phyloP scores from a whole-genome alignment of 208 protist genomes.

The Eutreptiella sp. region DNA sequence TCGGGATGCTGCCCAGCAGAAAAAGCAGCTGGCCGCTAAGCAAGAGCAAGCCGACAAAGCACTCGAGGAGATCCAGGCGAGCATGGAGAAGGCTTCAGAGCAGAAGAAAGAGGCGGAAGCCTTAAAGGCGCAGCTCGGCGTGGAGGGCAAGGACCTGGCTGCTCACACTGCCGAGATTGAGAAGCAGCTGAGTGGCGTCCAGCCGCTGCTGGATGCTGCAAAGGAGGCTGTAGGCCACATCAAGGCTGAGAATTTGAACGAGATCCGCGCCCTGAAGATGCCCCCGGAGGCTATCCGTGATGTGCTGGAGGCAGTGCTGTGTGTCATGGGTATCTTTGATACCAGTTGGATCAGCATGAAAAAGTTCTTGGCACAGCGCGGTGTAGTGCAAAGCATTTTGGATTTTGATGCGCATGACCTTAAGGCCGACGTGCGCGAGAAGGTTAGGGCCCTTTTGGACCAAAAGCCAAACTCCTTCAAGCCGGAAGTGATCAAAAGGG shows the following conservation, averaged over 20 bases:
- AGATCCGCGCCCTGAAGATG: conserved; percentile 90
- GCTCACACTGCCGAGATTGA: conserved; percentile 83
- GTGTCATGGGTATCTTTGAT: conserved; percentile 80
- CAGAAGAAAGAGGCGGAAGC: conserved; percentile 87
- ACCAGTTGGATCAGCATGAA: conserved; percentile 88
- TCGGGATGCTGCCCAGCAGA: conserved; percentile 77
- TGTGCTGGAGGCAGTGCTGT: conserved; percentile 90
- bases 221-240: conserved; percentile 85
- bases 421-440: conserved; percentile 44
- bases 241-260: conserved; percentile 78
- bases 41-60: conserved; percentile 88
- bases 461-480: conserved; percentile 83
- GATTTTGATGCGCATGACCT: conserved; percentile 88
- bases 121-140: conserved; percentile 75
- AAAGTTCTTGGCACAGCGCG: conserved; percentile 78
- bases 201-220: conserved; percentile 89
- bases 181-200: conserved; percentile 77
- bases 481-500: conserved; percentile 75
- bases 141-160: conserved; percentile 79
- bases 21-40: conserved; percentile 75
- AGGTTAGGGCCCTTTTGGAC: conserved; percentile 78
- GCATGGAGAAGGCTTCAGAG: conserved; percentile 84
- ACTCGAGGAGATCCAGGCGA: conserved; percentile 86
- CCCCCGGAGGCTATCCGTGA: conserved; percentile 89
- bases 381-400: conserved; percentile 89